Percentiles rank a stretch among this genome's conserved stretches.
These are phyloP conservation scores for Spergularia azorica DNA, from an alignment of 179 eudicot genomes.

Conservation along the genomic window DNA sequence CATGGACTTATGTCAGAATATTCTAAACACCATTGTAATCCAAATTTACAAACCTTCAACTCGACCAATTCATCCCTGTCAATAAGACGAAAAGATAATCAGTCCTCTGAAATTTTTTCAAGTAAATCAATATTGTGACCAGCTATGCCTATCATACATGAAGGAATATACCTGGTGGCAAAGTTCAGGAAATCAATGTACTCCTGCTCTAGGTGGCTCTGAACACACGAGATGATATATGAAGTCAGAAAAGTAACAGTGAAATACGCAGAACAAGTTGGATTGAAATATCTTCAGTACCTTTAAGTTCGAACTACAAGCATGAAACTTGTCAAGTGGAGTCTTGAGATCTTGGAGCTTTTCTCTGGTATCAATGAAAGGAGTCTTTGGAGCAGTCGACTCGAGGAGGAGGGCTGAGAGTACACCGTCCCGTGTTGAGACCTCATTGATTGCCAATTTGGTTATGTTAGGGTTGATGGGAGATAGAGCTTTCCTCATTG, in stretches of 20 bases:
- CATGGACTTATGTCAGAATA: background rate
- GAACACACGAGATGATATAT: constrained; percentile 9
- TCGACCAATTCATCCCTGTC: constrained; percentile 79
- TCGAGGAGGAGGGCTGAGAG: constrained; percentile 30
- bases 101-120: constrained; percentile 12
- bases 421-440: constrained; percentile 37
- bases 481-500: constrained; percentile 60
- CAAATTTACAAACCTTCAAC: constrained; percentile 54
- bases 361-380: constrained; percentile 37
- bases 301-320: constrained; percentile 71
- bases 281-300: constrained; percentile 31
- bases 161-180: constrained; percentile 64
- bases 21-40: background rate
- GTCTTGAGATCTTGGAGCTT: constrained; percentile 46
- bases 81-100: constrained; percentile 9
- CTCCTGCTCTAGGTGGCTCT: constrained; percentile 70
- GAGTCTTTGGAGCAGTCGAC: constrained; percentile 48
- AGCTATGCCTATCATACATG: background rate
- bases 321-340: constrained; percentile 64
- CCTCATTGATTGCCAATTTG: constrained; percentile 28
- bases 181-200: constrained; percentile 74
- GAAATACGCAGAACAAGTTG: background rate
- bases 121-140: background rate
- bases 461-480: constrained; percentile 49
- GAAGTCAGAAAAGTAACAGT: background rate